These are phyloP conservation scores for Vanrija sp. DNA, from an alignment of 1,284 basidiomycete genomes.

Conservation along the genomic window DNA sequence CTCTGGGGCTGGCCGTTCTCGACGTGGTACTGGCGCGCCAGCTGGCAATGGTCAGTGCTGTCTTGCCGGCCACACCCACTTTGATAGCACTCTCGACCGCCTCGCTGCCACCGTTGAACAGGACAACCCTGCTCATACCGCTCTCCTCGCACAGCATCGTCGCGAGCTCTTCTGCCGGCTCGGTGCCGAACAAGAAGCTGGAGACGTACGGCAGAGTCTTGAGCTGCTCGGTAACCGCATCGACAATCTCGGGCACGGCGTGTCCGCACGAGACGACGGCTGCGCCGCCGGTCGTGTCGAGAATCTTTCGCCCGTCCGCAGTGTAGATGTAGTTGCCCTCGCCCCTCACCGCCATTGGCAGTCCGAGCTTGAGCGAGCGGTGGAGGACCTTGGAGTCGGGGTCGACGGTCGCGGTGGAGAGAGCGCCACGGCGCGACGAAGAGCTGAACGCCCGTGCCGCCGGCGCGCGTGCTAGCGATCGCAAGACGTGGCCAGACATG, in stretches of 20 bases:
- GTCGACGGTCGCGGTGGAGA: no score
- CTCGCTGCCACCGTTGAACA: conserved; percentile 19
- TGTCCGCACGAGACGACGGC: conserved; percentile 76
- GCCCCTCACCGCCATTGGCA: conserved; percentile 21
- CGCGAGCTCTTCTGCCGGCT: conserved; percentile 22
- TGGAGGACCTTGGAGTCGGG: conserved; percentile 16
- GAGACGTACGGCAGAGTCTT: conserved; percentile 57
- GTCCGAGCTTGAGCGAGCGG: conserved; percentile 17
- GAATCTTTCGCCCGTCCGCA: conserved; percentile 18
- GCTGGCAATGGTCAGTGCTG: conserved; percentile 1
- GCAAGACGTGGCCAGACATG: no score
- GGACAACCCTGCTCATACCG: conserved; percentile 29
- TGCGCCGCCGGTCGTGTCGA: conserved; percentile 61
- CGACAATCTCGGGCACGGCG: conserved; percentile 57
- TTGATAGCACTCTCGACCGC: conserved; percentile 17
- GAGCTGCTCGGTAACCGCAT: conserved; percentile 53
- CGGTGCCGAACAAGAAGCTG: conserved; percentile 20
- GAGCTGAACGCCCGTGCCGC: no score
- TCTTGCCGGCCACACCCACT: neutral
- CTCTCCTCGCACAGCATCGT: conserved; percentile 62
- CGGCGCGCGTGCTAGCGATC: no score
- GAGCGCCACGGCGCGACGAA: no score
- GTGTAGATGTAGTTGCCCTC: conserved; percentile 28
- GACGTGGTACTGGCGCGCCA: conserved; percentile 56
- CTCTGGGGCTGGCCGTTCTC: conserved; percentile 66